Base-by-base conservation (phyloP, 805 yeast genomes). In the Debaryomyces hansenii region DNA sequence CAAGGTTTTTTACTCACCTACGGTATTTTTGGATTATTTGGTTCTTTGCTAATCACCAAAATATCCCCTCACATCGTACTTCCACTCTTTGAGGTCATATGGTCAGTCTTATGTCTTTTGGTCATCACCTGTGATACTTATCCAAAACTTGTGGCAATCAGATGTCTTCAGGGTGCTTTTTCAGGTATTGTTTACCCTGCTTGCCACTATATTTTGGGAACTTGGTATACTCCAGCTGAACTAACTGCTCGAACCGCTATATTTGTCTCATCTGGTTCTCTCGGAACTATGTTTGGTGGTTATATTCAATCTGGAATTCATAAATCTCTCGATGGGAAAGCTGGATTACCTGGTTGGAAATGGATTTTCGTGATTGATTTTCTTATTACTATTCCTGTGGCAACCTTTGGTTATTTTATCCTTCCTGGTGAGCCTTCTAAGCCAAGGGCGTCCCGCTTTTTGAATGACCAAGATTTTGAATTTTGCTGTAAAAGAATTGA, bases 361-460 rank as follows among this genome's bases (percentile, higher is more conserved):
- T 47, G 48, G 48, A 21, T 44, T 16, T 47, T 44, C 20, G 40
- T 44, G n/a, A 32, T 44, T 11, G 42, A 32, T 20, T 20, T 24
- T 14, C 10, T 24, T 24, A 41, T 44, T 27, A 32, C 39, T n/a
- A 14, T 44, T 20, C 47, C 53, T 45, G 10, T 52, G 34, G 7
- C 14, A 18, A n/a, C 42, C 29, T 78, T 72, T 48, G 84, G 85
- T 0, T 67, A 71, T 46, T 28, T 82, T 3, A 72, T 72, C 44
- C 76, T 80, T 57, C 85, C 85, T 7, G 59, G 57, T 4, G 52
- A 56, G 8, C 85, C 85, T 7, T 82, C 78, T 52, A 52, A 54
- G 33, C 80, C 82, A 7, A 76, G 70, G 21, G 34, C 44, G 34
- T 54, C 60, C 5, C 65, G 64, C 48, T 70, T 72, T 45, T 74